phyloP scores from a whole-genome alignment of 257 asterid genomes.

The Phtheirospermum japonicum region DNA sequence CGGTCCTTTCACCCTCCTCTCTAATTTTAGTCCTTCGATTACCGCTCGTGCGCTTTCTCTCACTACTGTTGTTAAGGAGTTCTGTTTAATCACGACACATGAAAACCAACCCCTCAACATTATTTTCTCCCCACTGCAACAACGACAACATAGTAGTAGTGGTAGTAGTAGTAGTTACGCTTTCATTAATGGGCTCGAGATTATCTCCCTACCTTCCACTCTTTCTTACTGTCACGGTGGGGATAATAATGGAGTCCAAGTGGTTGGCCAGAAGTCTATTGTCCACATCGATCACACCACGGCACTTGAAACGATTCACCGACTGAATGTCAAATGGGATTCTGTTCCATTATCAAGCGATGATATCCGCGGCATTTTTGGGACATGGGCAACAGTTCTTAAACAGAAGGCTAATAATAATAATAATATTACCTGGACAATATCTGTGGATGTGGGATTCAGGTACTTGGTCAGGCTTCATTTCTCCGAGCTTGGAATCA shows the following conservation, averaged over 20 bases:
- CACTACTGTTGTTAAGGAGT: slow-evolving; percentile 43
- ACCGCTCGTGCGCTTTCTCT: slow-evolving; percentile 42
- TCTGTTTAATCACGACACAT: slow-evolving; percentile 37
- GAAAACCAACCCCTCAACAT: slow-evolving; percentile 35
- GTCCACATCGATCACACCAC: slow-evolving; percentile 49
- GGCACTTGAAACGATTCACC: slow-evolving; percentile 56
- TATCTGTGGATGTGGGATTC: slow-evolving; percentile 59
- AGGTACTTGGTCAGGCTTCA: slow-evolving; percentile 61
- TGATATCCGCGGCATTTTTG: slow-evolving; percentile 38
- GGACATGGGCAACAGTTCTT: slow-evolving; percentile 42
- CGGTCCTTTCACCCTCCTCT: slow-evolving; percentile 39
- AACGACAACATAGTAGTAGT: neutral
- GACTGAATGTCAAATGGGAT: slow-evolving; percentile 45
- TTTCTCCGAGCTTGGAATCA: slow-evolving; percentile 33
- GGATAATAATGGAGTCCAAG: slow-evolving; percentile 33
- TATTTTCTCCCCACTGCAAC: slow-evolving; percentile 33
- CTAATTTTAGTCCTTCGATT: slow-evolving; percentile 45
- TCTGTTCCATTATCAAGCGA: slow-evolving; percentile 28
- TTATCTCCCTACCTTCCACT: slow-evolving; percentile 37
- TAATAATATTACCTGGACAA: slow-evolving; percentile 32
- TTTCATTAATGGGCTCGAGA: slow-evolving; percentile 57
- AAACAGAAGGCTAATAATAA: slow-evolving; percentile 19
- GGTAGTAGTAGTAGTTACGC: slow-evolving; percentile 33
- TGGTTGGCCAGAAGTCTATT: slow-evolving; percentile 43
- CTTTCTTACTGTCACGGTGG: slow-evolving; percentile 47